Base-by-base conservation (phyloP, 2,329 filamentous ascomycete genomes). In the Byssoonygena ceratinophila region DNA sequence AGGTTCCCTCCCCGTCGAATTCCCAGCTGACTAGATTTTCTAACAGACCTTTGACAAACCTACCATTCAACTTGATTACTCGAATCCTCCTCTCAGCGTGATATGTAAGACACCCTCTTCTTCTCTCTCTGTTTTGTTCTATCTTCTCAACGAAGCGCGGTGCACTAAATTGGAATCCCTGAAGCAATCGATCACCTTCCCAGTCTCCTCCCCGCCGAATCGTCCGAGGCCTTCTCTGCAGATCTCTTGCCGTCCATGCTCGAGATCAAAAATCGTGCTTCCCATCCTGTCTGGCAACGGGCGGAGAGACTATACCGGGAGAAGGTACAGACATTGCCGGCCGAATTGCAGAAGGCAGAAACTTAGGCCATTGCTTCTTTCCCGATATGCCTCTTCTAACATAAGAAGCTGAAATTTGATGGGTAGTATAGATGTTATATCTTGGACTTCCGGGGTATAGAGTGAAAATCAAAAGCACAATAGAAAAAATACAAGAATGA, bases 281-380 rank as follows among this genome's bases (percentile, higher is more conserved):
- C 77, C 18, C 76, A 82, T 11, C 66, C 67, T 5, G 90, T 95
- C n/a, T 96, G 90, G 90, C 76, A 79, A 51, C 80, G 86, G 54
- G 90, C 90, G 0, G 82, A 94, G 74, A 83, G 87, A 71, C 74
- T 94, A 52, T 95, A 91, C 73, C 72, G 85, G 57, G 81, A 91
- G 58, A 92, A 92, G 79, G 85, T 90, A 44, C 76, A 78, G 37
- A 82, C 78, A 11, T 69, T 91, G 58, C 84, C 85, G 1, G 70
- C 72, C 53, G 72, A 61, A 27, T 48, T 65, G 56, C 55, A 57
- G 34, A 54, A 55, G 41, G 34, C 34, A 27, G 37, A 54, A 41
- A 32, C 44, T 25, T 56, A 54, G 40, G 39, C 18, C 20, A 2
- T n/a, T 23, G 23, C 4, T n/a, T 23, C 20, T 2, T 16, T 40